Percentiles rank a stretch among this genome's conserved stretches.
Conservation (phyloP, 2,329 filamentous ascomycete genomes). For the Sporothrix euskadiensis region DNA sequence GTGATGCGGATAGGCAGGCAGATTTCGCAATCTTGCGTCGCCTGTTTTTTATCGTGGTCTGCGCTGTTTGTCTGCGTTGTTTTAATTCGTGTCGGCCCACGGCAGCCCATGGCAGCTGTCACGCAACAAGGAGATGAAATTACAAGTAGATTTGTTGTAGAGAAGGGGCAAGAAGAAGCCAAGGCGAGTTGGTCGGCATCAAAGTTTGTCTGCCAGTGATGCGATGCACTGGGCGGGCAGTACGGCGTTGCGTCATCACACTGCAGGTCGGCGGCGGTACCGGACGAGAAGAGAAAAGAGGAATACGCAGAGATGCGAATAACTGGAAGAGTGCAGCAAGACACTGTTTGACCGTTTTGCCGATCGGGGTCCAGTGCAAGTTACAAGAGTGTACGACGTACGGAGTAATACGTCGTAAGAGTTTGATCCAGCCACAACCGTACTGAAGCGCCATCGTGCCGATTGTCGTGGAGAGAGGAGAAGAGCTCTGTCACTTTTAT, state of each 20-base stretch:
- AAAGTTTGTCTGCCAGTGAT: not conserved
- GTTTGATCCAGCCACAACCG: not conserved
- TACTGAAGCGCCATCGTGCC: not conserved
- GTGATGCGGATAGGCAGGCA: not conserved
- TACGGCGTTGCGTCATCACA: not conserved
- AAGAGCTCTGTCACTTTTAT: not conserved
- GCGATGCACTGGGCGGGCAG: conserved; percentile 1
- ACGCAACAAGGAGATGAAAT: not conserved
- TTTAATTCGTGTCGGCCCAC: conserved; percentile 1
- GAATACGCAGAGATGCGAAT: not conserved
- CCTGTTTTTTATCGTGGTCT: conserved; percentile 4
- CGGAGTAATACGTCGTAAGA: no score
- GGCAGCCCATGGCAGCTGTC: conserved; percentile 10
- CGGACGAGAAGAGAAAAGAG: not conserved
- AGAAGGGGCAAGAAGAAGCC: not conserved
- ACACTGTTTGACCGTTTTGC: not conserved
- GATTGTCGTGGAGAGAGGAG: not conserved
- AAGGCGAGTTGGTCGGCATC: not conserved
- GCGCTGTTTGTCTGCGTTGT: not conserved
- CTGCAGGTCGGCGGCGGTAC: conserved; percentile 9
- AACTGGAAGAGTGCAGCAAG: not conserved
- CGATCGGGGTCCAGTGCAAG: not conserved
- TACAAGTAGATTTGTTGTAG: not conserved
- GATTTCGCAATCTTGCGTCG: conserved; percentile 8
- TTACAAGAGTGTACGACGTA: not conserved